These are phyloP conservation scores for Thermochaetoides dissita DNA, from an alignment of 2,329 filamentous ascomycete genomes.

Conservation along the genomic window DNA sequence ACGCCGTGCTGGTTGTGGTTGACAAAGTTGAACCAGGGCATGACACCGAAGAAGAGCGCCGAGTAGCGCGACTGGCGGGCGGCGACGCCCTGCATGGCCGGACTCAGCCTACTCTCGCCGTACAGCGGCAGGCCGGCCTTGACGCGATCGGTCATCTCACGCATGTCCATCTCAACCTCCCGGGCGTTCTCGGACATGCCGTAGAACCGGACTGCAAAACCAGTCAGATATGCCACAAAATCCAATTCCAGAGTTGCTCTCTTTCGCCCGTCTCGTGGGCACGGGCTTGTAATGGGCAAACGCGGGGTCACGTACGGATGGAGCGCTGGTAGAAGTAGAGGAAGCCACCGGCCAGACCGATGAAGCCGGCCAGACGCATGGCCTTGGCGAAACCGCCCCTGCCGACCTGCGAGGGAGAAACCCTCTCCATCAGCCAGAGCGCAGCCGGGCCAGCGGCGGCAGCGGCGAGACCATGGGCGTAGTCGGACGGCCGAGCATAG, in stretches of 20 bases:
- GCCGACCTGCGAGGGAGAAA: conserved; percentile 73
- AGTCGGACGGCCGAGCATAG: conserved; percentile 81
- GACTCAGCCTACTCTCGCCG: conserved; percentile 61
- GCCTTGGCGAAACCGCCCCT: conserved; percentile 69
- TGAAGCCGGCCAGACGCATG: conserved; percentile 62
- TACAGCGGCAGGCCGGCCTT: conserved; percentile 86
- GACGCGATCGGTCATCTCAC: conserved; percentile 93
- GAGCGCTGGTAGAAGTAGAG: conserved; percentile 76
- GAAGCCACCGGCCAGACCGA: conserved; percentile 68
- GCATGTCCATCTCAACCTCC: conserved; percentile 92
- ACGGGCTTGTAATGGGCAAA: conserved; percentile 2
- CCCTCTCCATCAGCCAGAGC: conserved; percentile 67
- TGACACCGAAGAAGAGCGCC: conserved; percentile 64
- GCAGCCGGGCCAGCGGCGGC: conserved; percentile 60
- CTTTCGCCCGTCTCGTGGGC: neutral
- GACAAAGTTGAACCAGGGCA: conserved; percentile 98
- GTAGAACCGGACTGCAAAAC: conserved; percentile 70
- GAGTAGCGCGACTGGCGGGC: conserved; percentile 86
- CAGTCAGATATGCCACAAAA: conserved; percentile 1
- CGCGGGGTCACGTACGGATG: conserved; percentile 47
- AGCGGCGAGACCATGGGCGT: conserved; percentile 52
- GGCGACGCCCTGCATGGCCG: conserved; percentile 89
- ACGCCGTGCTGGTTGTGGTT: conserved; percentile 94
- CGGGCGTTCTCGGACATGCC: conserved; percentile 84
- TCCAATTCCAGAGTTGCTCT: neutral